These are phyloP conservation scores for Paecilomyces fulvus DNA, from an alignment of 2,329 filamentous ascomycete species.

Conservation along the genomic window DNA sequence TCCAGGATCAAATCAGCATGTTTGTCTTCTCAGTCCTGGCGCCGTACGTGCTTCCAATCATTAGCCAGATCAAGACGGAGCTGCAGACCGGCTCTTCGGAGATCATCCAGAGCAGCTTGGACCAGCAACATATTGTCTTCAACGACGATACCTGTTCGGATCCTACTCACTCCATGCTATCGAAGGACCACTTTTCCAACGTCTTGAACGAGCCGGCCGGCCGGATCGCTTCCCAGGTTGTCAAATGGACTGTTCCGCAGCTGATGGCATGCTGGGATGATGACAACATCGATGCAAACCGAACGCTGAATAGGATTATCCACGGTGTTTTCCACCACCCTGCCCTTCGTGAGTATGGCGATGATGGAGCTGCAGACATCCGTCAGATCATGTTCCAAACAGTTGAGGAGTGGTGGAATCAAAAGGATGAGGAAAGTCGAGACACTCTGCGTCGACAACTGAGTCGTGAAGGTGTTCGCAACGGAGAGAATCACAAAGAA, in stretches of 20 bases:
- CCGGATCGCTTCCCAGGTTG: constrained; percentile 66
- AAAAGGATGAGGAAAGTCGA: constrained; percentile 54
- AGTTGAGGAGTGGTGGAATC: constrained; percentile 74
- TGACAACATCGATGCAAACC: constrained; percentile 58
- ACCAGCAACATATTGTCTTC: constrained; percentile 82
- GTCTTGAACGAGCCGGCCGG: constrained; percentile 83
- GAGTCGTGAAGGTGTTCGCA: constrained; percentile 66
- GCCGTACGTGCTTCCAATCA: constrained; percentile 77
- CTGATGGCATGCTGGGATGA: constrained; percentile 84
- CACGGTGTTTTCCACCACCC: constrained; percentile 82
- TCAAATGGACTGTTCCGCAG: constrained; percentile 82
- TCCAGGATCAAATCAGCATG: constrained; percentile 78
- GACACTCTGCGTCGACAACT: constrained; percentile 65
- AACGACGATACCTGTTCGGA: constrained; percentile 66
- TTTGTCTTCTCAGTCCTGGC: constrained; percentile 91
- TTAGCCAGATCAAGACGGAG: constrained; percentile 78
- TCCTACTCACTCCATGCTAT: constrained; percentile 91
- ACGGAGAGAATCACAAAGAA: constrained; percentile 77
- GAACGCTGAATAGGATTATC: constrained; percentile 67
- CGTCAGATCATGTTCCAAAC: constrained; percentile 69
- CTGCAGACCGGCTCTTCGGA: constrained; percentile 77
- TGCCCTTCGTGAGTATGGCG: constrained; percentile 61
- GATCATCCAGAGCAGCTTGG: constrained; percentile 75
- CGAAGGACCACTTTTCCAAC: constrained; percentile 92
- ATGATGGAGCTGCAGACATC: constrained; percentile 63